A percentile compares a stretch with the other conserved stretches of the same genome.
These are phyloP conservation scores for Salix exigua DNA, from an alignment of 345 rosid genomes.

Conservation along the genomic window DNA sequence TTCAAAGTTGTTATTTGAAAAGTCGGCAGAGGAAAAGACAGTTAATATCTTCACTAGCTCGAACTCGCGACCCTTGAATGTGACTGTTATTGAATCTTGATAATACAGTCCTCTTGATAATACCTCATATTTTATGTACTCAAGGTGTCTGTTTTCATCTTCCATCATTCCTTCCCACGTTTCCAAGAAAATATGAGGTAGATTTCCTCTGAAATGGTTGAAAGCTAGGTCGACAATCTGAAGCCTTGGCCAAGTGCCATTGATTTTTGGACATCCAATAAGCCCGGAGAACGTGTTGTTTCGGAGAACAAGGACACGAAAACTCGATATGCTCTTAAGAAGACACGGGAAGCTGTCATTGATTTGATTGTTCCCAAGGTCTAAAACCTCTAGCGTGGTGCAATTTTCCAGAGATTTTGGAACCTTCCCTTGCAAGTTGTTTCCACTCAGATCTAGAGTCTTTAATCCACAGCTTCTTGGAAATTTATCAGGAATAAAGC, in stretches of 20 bases:
- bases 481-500: constrained; percentile 19
- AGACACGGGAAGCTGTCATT: constrained; percentile 35
- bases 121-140: constrained; percentile 17
- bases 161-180: constrained; percentile 38
- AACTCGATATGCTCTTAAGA: constrained; percentile 21
- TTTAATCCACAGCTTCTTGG: constrained; percentile 8
- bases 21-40: constrained; percentile 31
- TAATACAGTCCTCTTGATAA: neutral
- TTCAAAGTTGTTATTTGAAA: constrained; percentile 16
- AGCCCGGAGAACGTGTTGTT: constrained; percentile 20
- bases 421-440: constrained; percentile 29
- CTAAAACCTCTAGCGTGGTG: constrained; percentile 30
- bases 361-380: constrained; percentile 35
- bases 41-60: constrained; percentile 42
- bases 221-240: constrained; percentile 41
- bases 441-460: constrained; percentile 37
- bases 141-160: constrained; percentile 5
- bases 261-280: constrained; percentile 5
- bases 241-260: constrained; percentile 17
- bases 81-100: constrained; percentile 37
- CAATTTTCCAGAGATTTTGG: constrained; percentile 33
- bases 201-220: constrained; percentile 28
- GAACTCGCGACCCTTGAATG: constrained; percentile 37
- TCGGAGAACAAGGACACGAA: constrained; percentile 37
- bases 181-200: constrained; percentile 6